Evolutionary conservation across 192 early-diverging fungal species (phyloP).

Genomic region (Cetraspora pellucida): DNA sequence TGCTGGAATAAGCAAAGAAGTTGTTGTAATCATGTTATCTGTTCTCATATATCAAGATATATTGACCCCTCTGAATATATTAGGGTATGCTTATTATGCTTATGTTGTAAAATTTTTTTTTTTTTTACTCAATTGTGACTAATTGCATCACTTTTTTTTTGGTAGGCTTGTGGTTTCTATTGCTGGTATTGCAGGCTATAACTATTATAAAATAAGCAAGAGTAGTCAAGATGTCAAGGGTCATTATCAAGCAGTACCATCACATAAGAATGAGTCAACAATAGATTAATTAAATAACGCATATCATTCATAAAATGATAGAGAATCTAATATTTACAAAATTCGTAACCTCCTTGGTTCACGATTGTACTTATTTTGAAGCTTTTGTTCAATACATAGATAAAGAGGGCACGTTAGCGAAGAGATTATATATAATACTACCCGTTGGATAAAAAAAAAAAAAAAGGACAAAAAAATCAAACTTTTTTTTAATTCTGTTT

Average conservation of each 20-base stretch:
- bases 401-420: too few species aligned
- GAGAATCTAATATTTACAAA: too few species aligned
- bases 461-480: too few species aligned
- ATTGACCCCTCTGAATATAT: conserved; percentile 63
- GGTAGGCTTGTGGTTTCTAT: conserved; percentile 57
- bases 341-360: too few species aligned
- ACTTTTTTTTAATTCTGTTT: too few species aligned
- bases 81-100: conserved; percentile 54
- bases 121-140: neutral
- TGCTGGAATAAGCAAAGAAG: conserved; percentile 79
- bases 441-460: too few species aligned
- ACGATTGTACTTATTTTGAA: too few species aligned
- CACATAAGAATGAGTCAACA: conserved; percentile 16
- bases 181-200: conserved; percentile 49
- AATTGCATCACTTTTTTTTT: neutral
- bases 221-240: conserved; percentile 1
- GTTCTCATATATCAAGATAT: conserved; percentile 72
- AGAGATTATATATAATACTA: too few species aligned
- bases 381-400: too few species aligned
- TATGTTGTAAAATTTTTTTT: neutral
- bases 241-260: conserved; percentile 9
- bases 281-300: neutral
- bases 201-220: conserved; percentile 31
- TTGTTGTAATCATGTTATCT: conserved; percentile 72
- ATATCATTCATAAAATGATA: too few species aligned